Conservation (phyloP, 169 alveolate species). For the Babesia bigemina region DNA sequence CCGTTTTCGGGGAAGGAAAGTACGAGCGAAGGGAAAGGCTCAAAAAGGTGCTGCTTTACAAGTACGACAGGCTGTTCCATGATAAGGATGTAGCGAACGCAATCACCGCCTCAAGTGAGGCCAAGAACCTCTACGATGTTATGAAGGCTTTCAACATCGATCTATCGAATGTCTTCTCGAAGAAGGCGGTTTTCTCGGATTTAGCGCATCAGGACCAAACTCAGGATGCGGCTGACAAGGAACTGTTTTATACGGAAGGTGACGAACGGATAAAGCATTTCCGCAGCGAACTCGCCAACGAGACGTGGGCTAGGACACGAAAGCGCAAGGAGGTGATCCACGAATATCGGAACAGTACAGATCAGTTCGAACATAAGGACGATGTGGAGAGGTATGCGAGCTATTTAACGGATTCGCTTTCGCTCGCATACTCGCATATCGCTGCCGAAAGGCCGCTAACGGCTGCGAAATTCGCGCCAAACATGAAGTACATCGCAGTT, state of each 20-base stretch:
- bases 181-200: conserved; percentile 58
- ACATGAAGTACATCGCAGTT: conserved; percentile 63
- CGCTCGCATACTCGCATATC: conserved; percentile 70
- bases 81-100: conserved; percentile 63
- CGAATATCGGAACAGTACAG: conserved; percentile 61
- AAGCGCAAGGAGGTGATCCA: conserved; percentile 66
- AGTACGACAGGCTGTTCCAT: conserved; percentile 70
- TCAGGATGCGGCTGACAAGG: conserved; percentile 60
- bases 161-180: conserved; percentile 69
- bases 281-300: conserved; percentile 62
- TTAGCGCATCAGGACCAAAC: conserved; percentile 41
- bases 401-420: conserved; percentile 65
- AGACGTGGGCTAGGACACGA: conserved; percentile 35
- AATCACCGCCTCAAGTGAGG: conserved; percentile 66
- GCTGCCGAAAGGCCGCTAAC: conserved; percentile 81
- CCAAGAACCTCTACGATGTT: conserved; percentile 75
- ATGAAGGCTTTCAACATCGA: conserved; percentile 75
- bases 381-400: conserved; percentile 68
- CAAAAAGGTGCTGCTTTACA: conserved; percentile 67
- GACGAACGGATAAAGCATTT: conserved; percentile 66
- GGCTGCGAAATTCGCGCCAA: conserved; percentile 77
- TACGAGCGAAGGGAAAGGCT: conserved; percentile 78
- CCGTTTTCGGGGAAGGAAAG: conserved; percentile 79
- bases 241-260: conserved; percentile 73
- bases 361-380: conserved; percentile 72